Conservation (phyloP, 2,329 filamentous ascomycete genomes). For the Hypoxylon rubiginosum region DNA sequence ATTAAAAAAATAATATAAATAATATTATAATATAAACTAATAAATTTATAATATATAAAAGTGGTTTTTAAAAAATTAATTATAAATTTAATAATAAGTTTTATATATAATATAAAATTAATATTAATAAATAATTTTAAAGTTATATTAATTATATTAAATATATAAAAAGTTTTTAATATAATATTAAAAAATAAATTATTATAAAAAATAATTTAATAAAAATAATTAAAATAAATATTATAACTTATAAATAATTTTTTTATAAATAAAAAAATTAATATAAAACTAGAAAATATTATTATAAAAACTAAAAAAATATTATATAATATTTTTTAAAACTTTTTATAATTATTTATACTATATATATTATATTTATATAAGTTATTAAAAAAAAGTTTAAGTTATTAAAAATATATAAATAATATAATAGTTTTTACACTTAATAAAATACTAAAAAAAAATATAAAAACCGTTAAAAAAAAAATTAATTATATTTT, state of each 20-base stretch:
- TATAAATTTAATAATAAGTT: neutral
- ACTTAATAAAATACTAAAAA: no score
- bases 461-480: no score
- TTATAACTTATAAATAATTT: neutral
- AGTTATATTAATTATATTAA: neutral
- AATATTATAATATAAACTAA: neutral
- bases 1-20: neutral
- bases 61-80: neutral
- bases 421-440: no score
- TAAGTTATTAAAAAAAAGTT: no score
- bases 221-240: neutral
- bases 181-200: neutral
- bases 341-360: no score
- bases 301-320: neutral
- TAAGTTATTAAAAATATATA: no score
- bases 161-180: neutral
- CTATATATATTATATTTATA: no score
- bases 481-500: no score
- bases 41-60: no score
- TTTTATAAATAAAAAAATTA: neutral
- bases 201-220: neutral
- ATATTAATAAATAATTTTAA: constrained; percentile 1
- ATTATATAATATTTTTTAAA: no score
- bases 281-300: neutral
- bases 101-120: neutral